Evolutionary conservation across 495 filamentous ascomycete species (phyloP).

Genomic region (Amorphotheca resinae): DNA sequence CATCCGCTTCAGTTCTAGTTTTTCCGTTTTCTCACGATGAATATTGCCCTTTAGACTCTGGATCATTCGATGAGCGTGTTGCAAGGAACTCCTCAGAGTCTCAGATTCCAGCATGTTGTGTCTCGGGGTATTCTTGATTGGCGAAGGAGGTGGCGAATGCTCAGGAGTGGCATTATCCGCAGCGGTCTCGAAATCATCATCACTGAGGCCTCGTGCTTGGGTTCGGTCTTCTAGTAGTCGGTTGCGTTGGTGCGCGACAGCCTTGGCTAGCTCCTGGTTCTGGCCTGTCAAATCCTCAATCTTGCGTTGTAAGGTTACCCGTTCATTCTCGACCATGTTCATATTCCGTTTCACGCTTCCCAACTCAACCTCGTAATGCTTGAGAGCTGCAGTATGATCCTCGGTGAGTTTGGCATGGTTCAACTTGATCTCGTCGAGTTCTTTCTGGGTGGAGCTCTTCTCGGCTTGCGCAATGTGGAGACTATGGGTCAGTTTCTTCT

Average conservation of each 20-base stretch:
- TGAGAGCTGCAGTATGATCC: slow-evolving; percentile 60
- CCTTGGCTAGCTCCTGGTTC: slow-evolving; percentile 80
- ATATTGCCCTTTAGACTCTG: slow-evolving; percentile 88
- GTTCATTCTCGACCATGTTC: slow-evolving; percentile 62
- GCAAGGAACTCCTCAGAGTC: slow-evolving; percentile 82
- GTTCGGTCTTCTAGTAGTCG: slow-evolving; percentile 51
- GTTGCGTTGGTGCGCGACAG: slow-evolving; percentile 56
- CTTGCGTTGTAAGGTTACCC: slow-evolving; percentile 59
- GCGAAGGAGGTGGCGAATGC: slow-evolving; percentile 79
- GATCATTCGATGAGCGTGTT: slow-evolving; percentile 92
- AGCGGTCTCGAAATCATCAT: slow-evolving; percentile 51
- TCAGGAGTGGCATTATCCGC: slow-evolving; percentile 68
- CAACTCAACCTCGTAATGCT: slow-evolving; percentile 80
- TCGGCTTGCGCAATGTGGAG: slow-evolving; percentile 58
- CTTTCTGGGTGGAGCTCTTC: slow-evolving; percentile 62
- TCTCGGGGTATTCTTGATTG: slow-evolving; percentile 78
- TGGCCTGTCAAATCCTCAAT: slow-evolving; percentile 75
- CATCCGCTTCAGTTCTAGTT: slow-evolving; percentile 88
- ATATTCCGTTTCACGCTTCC: slow-evolving; percentile 64
- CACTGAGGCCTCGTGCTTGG: slow-evolving; percentile 39
- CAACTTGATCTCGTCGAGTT: slow-evolving; percentile 79
- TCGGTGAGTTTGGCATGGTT: slow-evolving; percentile 65
- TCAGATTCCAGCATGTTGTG: slow-evolving; percentile 86
- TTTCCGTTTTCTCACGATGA: slow-evolving; percentile 95
- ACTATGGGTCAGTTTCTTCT: slow-evolving; percentile 62